Evolutionary conservation across 352 stramenopile species (phyloP), one percentile per base, ranked within the genome.

Genomic region (Pythium utonaiense): DNA sequence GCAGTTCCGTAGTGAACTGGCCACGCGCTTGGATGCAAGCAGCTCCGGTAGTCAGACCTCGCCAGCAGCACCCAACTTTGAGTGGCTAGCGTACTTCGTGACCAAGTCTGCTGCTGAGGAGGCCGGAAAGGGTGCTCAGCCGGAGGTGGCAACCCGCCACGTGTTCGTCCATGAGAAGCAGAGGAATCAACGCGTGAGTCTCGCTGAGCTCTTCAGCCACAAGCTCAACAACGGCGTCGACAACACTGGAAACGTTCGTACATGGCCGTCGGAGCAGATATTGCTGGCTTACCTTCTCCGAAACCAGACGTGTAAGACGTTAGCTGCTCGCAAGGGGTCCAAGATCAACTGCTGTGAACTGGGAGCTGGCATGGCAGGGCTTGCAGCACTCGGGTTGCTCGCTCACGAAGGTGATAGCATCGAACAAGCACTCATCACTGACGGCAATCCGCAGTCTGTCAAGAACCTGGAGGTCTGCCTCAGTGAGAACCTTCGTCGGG

Each of bases 181-280:
- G n/a, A 81, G 82, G 55, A 42, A 70, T 27, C 76, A 76, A 42
- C 62, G 62, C 16, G 73, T 93, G 51, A 73, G 77, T 7, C 63
- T 92, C 8, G 57, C 74, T 3, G 82, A 94, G 58, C 51, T 94
- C 25, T 65, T 89, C 56, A 92, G 84, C 58, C 84, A 94, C 63
- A 62, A 88, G 30, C 68, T 89, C 57, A 89, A 94, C 45, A 42
- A 83, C 22, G 83, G 80, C 16, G 86, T 95, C 31, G 86, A 95
- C 70, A 95, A 95, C 71, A 95, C 86, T 36, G 86, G 86, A 30
- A 95, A 95, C 70, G 89, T 95, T 48, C 82, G 84, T 21, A 93
- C 80, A 50, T 95, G 86, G 86, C 83, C 86, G 27, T 89, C 78
- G 3, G 86, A 95, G 64, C 74, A 86, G 60, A 69, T 93, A 21